Evolutionary conservation across 176 grass and related monocot genomes (phyloP), one percentile per base, ranked within the genome.

Genomic region (Bolboschoenus planiculmis): DNA sequence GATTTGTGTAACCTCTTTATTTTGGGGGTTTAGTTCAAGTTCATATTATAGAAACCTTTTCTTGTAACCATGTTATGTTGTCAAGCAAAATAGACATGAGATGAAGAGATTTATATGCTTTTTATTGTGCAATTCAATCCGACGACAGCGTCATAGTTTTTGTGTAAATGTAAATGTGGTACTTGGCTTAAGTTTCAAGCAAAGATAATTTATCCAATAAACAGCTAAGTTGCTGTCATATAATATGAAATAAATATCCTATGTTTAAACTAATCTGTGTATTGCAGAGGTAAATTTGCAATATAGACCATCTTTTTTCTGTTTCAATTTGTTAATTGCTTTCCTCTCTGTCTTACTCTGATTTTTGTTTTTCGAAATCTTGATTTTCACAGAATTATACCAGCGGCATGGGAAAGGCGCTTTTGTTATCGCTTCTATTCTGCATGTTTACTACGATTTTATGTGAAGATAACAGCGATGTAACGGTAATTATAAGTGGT

Each of bases 401-500:
- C 24, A 47, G 37, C 65, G 37, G 35, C 71, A 90, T 86, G 84
- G 63, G 37, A 33, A 73, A 66, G 31, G 57, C 36, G 2, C 59
- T 86, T 85, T 50, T 91, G 10, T 40, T 93, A 23, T 53, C 83
- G 29, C 50, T 99, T 43, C 60, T 93, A 47, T 81, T 90, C 20
- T 90, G 54, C 53, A 46, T 87, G 21, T 48, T 92, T 63, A 16
- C 78, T 18, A 18, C 36, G 55, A 78, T 88, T 84, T 63, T 50
- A 60, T 90, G 91, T 0, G 81, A 91, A 60, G 92, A 95, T 83
- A 84, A 85, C 43, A 78, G 72, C 0, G 89, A 93, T 86, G 96
- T 90, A 81, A 90, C 89, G 0, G 83, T 95, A 57, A 86, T 87
- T 75, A 34, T 99, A 56, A 89, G 83, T 47, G 96, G 96, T 4